Base-by-base conservation (phyloP, 2,329 filamentous ascomycete species). In the Calonectria fujianensis region DNA sequence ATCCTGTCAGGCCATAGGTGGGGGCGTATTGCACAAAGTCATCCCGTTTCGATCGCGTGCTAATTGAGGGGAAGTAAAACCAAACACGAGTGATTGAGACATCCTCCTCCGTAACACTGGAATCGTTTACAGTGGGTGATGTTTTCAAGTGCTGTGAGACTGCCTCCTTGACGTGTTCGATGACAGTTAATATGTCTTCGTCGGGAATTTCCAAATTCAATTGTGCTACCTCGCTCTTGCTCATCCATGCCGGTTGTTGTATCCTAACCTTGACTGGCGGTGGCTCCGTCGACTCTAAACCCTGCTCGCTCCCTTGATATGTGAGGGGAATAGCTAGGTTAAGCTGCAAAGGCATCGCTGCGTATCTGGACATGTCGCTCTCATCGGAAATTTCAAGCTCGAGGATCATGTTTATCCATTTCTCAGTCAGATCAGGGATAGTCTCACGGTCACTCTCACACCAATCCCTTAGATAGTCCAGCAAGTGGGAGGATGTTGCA, bases 21-120 rank as follows among this genome's bases (percentile, higher is more conserved):
- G 90, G 88, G 0, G 90, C 90, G 71, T 90, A 83, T 70, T 86
- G 87, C 57, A 92, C 87, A 52, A 92, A 83, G 76, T 93, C 90
- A 76, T 90, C 87, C 61, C 91, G 86, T 78, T 92, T 93, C 59
- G 87, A 86, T 4, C 91, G 88, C 0, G 91, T 92, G 51, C 88
- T 90, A 69, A 93, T 88, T 1, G 90, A 92, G 0, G 91, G 91
- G 75, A 93, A 92, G 82, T 92, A 92, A 79, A 92, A 92, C 91
- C 91, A 92, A 1, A 90, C 90, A 11, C 91, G 84, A 4, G 90
- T 86, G 0, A 89, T 78, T 0, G 86, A 80, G 0, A 72, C 78
- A 5, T 76, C 74, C 27, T 61, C 9, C 2, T 27, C 59, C 3
- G 14, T 41, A 18, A 27, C 27, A 0, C 32, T 4, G 1, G 54